These are phyloP conservation scores for Kandelia obovata DNA, from an alignment of 345 rosid species.

Conservation along the genomic window DNA sequence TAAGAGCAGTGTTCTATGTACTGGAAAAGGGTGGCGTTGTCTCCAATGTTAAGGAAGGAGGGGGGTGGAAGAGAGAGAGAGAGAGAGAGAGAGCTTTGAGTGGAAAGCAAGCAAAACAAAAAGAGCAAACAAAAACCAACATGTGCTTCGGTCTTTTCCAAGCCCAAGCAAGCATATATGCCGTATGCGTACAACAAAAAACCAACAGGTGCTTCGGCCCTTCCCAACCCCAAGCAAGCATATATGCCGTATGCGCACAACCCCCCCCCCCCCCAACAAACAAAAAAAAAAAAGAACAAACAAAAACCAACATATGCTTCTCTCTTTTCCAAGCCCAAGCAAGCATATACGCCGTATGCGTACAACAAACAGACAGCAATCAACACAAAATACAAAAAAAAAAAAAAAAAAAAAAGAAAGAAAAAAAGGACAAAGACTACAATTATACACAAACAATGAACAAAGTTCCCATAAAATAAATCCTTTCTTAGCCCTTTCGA, in stretches of 20 bases:
- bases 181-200: constrained; percentile 27
- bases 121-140: constrained; percentile 24
- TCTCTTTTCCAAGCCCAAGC: too few species aligned
- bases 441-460: not conserved
- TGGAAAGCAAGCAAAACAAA: constrained; percentile 75
- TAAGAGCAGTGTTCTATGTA: too few species aligned
- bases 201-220: constrained; percentile 21
- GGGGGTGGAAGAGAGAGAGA: not conserved
- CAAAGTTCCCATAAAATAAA: constrained; percentile 13
- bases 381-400: too few species aligned
- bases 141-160: constrained; percentile 25
- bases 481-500: constrained; percentile 12
- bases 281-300: too few species aligned
- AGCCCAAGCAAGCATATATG: constrained; percentile 81
- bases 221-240: constrained; percentile 65
- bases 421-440: not conserved
- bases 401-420: too few species aligned
- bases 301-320: too few species aligned
- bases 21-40: too few species aligned
- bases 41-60: too few species aligned
- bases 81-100: constrained; percentile 43
- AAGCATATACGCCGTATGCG: too few species aligned
- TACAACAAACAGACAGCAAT: too few species aligned
- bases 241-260: constrained; percentile 45
- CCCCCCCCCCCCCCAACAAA: too few species aligned